Evolutionary conservation across 2,329 filamentous ascomycete genomes (phyloP), one percentile per base, ranked within the genome.

Genomic region (Xylaria polymorpha): DNA sequence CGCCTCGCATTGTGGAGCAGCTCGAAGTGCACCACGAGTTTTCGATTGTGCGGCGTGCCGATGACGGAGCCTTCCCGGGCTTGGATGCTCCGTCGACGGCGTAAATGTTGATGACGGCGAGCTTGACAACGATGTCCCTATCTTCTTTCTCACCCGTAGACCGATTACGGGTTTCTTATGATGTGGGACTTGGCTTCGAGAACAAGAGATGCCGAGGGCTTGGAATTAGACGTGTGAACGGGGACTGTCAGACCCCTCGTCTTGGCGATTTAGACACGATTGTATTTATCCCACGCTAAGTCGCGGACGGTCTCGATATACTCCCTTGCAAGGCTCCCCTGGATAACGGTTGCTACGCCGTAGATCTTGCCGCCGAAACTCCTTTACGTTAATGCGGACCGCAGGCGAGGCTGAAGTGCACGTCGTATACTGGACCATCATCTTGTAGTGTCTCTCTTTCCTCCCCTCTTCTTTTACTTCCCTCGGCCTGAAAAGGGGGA

Each of bases 21-120:
- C 46, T 29, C 46, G 20, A 25, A 48, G 10, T 48, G 46, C 12
- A 48, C 46, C 2, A 20, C 22, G 12, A 29, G 46, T 6, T 50
- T 48, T 1, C 46, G 20, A 5, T 48, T 10, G 46, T 50, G 46
- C 12, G 20, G 12, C 10, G 77, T 87, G 0, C 85, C 84, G 3
- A 68, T 62, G 0, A 82, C 68, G 8, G 70, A 67, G 3, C 85
- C 85, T 0, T 71, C n/a, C 0, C 83, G 63, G 82, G 76, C 35
- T 80, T 81, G 0, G 81, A 77, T 0, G 86, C 87, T 2, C 85
- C 85, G 72, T 87, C 87, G 14, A 86, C 83, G 48, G 84, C 83
- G 72, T 87, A 87, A 37, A 86, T 79, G 71, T 87, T 87, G 74
- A 86, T 80, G 25, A 88, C 75, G 0, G 83, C 82, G 0, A 87